phyloP scores from a whole-genome alignment of 768 basidiomycete species.

The Tricholomella constricta region DNA sequence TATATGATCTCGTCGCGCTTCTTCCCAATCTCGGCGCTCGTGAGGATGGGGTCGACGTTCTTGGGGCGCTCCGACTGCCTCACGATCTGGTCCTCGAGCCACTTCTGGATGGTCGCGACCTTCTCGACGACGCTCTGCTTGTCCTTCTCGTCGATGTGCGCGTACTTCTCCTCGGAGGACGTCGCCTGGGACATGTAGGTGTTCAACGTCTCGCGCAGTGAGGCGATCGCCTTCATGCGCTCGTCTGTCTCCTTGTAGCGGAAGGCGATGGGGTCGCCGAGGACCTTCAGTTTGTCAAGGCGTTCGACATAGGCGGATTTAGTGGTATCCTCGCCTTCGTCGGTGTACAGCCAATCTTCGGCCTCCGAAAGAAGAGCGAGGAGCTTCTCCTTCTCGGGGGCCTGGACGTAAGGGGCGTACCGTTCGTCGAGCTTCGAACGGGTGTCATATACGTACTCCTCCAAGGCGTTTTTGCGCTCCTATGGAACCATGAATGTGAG shows the following conservation, averaged over 20 bases:
- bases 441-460: conserved; percentile 98
- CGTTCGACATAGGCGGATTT: conserved; percentile 93
- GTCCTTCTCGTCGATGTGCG: conserved; percentile 90
- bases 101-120: conserved; percentile 87
- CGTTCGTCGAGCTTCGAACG: conserved; percentile 90
- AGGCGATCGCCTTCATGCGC: conserved; percentile 67
- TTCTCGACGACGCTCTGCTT: conserved; percentile 86
- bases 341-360: conserved; percentile 97
- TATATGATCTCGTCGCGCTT: conserved; percentile 92
- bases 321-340: conserved; percentile 94
- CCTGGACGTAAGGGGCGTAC: conserved; percentile 73
- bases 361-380: conserved; percentile 70
- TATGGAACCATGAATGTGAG: conserved; percentile 28
- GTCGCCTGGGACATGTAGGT: conserved; percentile 83
- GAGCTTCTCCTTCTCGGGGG: conserved; percentile 78
- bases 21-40: conserved; percentile 80
- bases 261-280: conserved; percentile 85
- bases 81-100: conserved; percentile 92
- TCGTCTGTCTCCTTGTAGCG: conserved; percentile 86
- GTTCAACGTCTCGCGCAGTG: conserved; percentile 88
- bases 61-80: conserved; percentile 88
- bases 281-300: conserved; percentile 78
- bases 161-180: conserved; percentile 79
- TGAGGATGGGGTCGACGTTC: conserved; percentile 86
- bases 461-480: conserved; percentile 98